Evolutionary conservation across 352 stramenopile species (phyloP), one percentile per base, ranked within the genome.

Genomic region (Globisporangium viniferum): DNA sequence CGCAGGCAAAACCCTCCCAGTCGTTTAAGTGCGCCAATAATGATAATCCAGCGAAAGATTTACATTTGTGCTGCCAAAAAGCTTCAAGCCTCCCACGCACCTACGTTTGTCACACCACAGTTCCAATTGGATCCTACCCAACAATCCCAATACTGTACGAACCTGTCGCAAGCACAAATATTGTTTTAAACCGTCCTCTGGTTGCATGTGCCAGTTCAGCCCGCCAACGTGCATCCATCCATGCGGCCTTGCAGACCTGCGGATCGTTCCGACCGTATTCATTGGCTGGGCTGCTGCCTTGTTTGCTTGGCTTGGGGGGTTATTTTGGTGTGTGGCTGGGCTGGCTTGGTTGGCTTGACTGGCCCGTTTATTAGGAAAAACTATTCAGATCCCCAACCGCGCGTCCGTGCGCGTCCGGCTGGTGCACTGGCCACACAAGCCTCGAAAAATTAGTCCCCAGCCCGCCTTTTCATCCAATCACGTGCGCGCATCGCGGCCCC

Each of bases 401-500:
- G 14, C 41, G 15, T 49, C 41, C 41, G 41, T 49, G 41, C 41
- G 41, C 20, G 15, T 15, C 41, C 41, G 41, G 20, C 41, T 49
- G 41, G 20, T 29, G 48, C 48, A 54, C 48, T 27, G 48, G 48
- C 20, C 48, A 54, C 48, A 54, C 24, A 29, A 29, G 20, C 7
- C 18, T 54, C 48, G 7, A 54, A 54, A 54, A 54, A 29, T 54
- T 54, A 12, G 46, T 10, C 18, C 14, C 8, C 18, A 48, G 20
- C 48, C 3, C 48, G n/a, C 48, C 48, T 59, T 59, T 59, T 59
- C 29, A 24, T 36, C 24, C 54, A 59, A 33, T 33, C 54, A 59
- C 27, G 10, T 4, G 54, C 48, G 48, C 20, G 48, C n/a, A 54
- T 54, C 39, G 39, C 12, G 12, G 18, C 39, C 39, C 36, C 39